Evolutionary conservation across 352 stramenopile genomes (phyloP), one percentile per base, ranked within the genome.

Genomic region (Lagenidium giganteum): DNA sequence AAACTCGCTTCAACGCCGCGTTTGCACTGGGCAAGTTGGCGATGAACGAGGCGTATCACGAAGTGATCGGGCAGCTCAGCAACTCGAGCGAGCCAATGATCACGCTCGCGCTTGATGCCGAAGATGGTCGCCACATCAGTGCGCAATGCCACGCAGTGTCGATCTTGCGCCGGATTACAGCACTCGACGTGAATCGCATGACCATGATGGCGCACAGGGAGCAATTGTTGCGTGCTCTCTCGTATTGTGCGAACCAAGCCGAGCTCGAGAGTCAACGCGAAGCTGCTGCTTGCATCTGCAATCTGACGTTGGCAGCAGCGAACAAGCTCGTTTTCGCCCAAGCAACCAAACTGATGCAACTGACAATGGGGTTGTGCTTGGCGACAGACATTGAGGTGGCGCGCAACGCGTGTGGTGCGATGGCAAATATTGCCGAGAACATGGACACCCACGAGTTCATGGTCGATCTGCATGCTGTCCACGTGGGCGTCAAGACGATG

Each of bases 1-100:
- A 98, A 56, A 96, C 81, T 28, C 82, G 90, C 14, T 96, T 98
- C 50, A 93, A 98, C 51, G 85, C 91, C 0, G 84, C 87, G 22
- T 98, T 96, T 54, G 77, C 88, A 8, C 70, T 98, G 12, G 94
- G 90, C 20, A 98, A 98, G 56, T 76, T 98, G 17, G 77, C 92
- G 5, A 86, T 84, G 52, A 85, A 93, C 49, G 67, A 67, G 14
- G 57, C 47, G 11, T 81, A 88, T 21, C 68, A 93, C 29, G 70
- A 81, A 29, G 63, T 72, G 3, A 77, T 94, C 25, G 71, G 67
- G 4, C 32, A 75, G 14, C 44, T 67, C 8, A 84, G 75, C 29
- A 54, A 84, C 26, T 72, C 57, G 38, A 67, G 71, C 5, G 56
- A 49, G 7, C 61, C 66, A 8, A 38, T 87, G 0, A 83, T 90